Evolutionary conservation across 306 rosid species (phyloP).

Genomic region (Rosa multiflora): DNA sequence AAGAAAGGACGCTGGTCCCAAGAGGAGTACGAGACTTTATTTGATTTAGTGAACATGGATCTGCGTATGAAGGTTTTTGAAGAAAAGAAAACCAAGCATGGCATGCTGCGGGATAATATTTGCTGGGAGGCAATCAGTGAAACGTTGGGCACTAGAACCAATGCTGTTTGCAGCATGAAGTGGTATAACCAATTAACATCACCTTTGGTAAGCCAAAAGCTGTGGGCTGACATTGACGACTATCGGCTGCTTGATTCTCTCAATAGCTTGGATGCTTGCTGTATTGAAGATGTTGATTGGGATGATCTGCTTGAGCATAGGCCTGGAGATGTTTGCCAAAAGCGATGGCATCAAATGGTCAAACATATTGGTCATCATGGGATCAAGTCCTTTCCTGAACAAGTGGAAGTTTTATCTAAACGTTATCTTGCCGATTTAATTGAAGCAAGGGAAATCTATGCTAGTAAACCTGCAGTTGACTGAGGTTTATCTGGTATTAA

Average conservation of each 20-base stretch:
- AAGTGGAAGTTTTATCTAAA: constrained; percentile 63
- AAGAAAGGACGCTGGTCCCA: constrained; percentile 62
- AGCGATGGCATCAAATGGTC: constrained; percentile 82
- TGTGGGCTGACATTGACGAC: constrained; percentile 76
- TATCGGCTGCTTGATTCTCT: constrained; percentile 62
- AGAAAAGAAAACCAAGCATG: constrained; percentile 49
- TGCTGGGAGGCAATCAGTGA: constrained; percentile 69
- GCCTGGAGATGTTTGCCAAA: constrained; percentile 63
- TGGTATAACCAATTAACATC: constrained; percentile 74
- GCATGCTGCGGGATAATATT: constrained; percentile 81
- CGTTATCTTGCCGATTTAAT: constrained; percentile 52
- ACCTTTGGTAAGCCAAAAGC: constrained; percentile 46
- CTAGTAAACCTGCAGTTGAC: constrained; percentile 40
- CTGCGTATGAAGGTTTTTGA: constrained; percentile 53
- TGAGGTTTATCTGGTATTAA: not conserved
- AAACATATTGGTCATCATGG: constrained; percentile 53
- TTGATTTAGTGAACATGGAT: constrained; percentile 74
- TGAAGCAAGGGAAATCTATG: constrained; percentile 60
- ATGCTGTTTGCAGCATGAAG: constrained; percentile 44
- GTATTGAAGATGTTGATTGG: constrained; percentile 81
- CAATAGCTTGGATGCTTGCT: constrained; percentile 56
- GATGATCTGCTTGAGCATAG: constrained; percentile 68
- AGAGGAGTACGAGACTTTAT: constrained; percentile 68
- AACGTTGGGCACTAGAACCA: constrained; percentile 46
- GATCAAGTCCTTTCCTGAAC: constrained; percentile 61